These are phyloP conservation scores for Furcasterigmium sp. DNA, from an alignment of 2,329 filamentous ascomycete genomes.

Conservation along the genomic window DNA sequence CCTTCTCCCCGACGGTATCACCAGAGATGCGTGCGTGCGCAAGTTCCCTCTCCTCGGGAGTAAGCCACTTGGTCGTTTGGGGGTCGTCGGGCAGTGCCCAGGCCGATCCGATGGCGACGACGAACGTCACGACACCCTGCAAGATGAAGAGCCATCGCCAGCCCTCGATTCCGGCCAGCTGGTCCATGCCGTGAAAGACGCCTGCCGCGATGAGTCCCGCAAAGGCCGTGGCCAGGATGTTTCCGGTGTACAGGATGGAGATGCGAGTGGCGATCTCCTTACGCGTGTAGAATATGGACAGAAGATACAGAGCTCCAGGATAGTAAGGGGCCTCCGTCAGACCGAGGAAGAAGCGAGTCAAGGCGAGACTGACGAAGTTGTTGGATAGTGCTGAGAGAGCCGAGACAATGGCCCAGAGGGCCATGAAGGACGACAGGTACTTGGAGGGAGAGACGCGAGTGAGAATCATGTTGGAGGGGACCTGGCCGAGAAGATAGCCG, in stretches of 20 bases:
- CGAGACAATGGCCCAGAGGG: slow-evolving; percentile 20
- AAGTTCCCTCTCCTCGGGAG: slow-evolving; percentile 29
- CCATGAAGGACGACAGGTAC: slow-evolving; percentile 11
- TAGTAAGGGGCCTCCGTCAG: slow-evolving; percentile 23
- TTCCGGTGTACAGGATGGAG: slow-evolving; percentile 19
- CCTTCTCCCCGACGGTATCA: slow-evolving; percentile 20
- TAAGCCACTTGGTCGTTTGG: slow-evolving; percentile 28
- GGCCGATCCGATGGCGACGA: slow-evolving; percentile 21
- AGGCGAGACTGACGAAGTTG: slow-evolving; percentile 17
- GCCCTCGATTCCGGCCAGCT: slow-evolving; percentile 31
- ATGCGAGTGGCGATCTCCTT: slow-evolving; percentile 20
- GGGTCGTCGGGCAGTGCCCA: slow-evolving; percentile 30
- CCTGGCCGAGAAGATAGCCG: slow-evolving; percentile 22
- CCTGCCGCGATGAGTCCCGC: slow-evolving; percentile 20
- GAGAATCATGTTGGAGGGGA: slow-evolving; percentile 13
- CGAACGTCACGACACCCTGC: slow-evolving; percentile 46
- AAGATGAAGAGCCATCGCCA: slow-evolving; percentile 85
- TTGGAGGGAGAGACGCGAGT: slow-evolving; percentile 7
- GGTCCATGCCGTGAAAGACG: slow-evolving; percentile 20
- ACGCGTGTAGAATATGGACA: slow-evolving; percentile 23
- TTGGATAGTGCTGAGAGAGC: slow-evolving; percentile 19
- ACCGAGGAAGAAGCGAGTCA: slow-evolving; percentile 19
- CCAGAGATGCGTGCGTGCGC: slow-evolving; percentile 31
- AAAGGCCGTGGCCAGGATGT: slow-evolving; percentile 21
- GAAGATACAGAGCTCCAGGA: slow-evolving; percentile 18